Base-by-base conservation (phyloP, 1,284 basidiomycete species). In the Ceraceosorus guamensis region DNA sequence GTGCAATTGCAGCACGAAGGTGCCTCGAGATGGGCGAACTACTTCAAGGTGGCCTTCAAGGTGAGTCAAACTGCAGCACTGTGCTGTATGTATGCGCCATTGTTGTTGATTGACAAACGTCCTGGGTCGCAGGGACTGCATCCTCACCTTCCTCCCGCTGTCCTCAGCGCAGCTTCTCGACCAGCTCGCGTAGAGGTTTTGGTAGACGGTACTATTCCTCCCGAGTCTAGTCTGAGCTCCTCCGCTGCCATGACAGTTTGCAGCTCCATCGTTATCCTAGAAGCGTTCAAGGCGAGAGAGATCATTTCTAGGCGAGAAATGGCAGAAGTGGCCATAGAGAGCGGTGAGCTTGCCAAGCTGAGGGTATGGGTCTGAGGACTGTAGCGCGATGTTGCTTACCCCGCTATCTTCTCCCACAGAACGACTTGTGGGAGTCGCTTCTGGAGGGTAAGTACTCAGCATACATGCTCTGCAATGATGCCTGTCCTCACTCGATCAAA, bases 191-290 rank as follows among this genome's bases (percentile, higher is more conserved):
- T 76, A 45, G 53, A 67, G 18, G 65, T 76, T 37, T 54, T 76
- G 10, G 67, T 76, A 11, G 67, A 71, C 46, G 72, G 73, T 30
- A 71, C 67, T 13, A 68, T 76, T 13, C 73, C 73, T 1, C 72
- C 73, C 3, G 73, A 71, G 32, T 61, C 57, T 8, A 64, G 62
- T 30, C 55, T 76, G n/a, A 65, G 62, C 55, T 67, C 64, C 2
- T 63, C 59, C 43, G 73, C 73, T 0, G 73, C 73, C 6, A 75
- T 76, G 73, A 76, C 73, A 6, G 67, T 62, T 2, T 71, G 69
- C 50, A 63, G 59, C 44, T 61, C 56, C 52, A 66, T 75, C 41
- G 70, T 72, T 1, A 54, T 76, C 11, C 60, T 76, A n/a, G 65
- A 71, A 52, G 64, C 73, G 4, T 65, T 76, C 37, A 61, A 62